These are phyloP conservation scores for Debaryomyces hansenii DNA, from an alignment of 805 yeast species.

Conservation along the genomic window DNA sequence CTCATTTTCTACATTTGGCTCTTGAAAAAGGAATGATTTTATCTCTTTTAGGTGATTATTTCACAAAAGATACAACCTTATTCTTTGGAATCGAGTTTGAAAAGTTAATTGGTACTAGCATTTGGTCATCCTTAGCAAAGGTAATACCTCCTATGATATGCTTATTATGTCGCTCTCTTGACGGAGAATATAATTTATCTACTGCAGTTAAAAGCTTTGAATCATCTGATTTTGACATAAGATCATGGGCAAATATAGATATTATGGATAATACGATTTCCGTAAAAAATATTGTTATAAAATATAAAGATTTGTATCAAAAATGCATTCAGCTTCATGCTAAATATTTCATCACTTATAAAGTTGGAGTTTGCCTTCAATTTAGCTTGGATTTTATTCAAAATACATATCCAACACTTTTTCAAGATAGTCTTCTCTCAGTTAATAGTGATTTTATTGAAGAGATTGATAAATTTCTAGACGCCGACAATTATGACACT, in stretches of 20 bases:
- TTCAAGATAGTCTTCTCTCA: too few relatives aligned
- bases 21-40: constrained; percentile 6
- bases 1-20: constrained; percentile 1
- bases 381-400: too few relatives aligned
- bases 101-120: constrained; percentile 3
- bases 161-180: constrained; percentile 2
- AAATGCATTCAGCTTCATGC: too few relatives aligned
- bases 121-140: constrained; percentile 3
- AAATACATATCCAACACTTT: too few relatives aligned
- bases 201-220: constrained; percentile 4
- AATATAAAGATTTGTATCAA: too few relatives aligned
- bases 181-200: constrained; percentile 4
- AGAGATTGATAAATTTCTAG: too few relatives aligned
- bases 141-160: not conserved
- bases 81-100: constrained; percentile 8
- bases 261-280: too few relatives aligned
- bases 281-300: too few relatives aligned
- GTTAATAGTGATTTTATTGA: too few relatives aligned
- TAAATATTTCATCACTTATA: too few relatives aligned
- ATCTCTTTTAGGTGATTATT: constrained; percentile 2
- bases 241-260: not conserved
- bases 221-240: constrained; percentile 6
- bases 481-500: too few relatives aligned
- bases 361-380: too few relatives aligned
- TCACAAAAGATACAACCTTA: constrained; percentile 1